Conservation (phyloP, 495 filamentous ascomycete genomes). For the Apodospora peruviana region DNA sequence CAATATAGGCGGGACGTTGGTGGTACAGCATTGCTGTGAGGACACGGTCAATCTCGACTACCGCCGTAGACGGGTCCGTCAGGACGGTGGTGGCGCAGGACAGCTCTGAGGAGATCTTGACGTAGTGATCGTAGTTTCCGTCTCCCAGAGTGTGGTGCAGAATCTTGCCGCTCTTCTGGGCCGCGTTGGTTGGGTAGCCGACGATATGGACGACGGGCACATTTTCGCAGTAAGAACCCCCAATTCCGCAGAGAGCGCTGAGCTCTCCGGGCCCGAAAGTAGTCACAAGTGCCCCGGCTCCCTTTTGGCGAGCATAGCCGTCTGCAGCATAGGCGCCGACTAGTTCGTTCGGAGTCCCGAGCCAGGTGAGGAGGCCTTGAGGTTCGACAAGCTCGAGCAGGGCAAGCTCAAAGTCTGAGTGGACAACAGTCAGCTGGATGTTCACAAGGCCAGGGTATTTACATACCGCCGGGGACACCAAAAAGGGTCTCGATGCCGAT, state of each 20-base stretch:
- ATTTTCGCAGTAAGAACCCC: slow-evolving; percentile 57
- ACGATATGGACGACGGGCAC: slow-evolving; percentile 63
- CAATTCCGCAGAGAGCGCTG: slow-evolving; percentile 62
- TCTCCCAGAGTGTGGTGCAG: slow-evolving; percentile 23
- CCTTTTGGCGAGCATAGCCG: slow-evolving; percentile 65
- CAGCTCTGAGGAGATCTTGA: slow-evolving; percentile 34
- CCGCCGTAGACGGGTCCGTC: slow-evolving; percentile 23
- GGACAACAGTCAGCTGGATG: neutral
- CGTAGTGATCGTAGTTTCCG: slow-evolving; percentile 25
- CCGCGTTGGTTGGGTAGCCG: slow-evolving; percentile 49
- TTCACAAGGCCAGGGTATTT: neutral
- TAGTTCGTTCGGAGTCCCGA: slow-evolving; percentile 64
- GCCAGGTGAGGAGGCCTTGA: slow-evolving; percentile 55
- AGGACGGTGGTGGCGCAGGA: slow-evolving; percentile 30
- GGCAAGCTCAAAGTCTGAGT: slow-evolving; percentile 42
- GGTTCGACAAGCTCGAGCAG: slow-evolving; percentile 60
- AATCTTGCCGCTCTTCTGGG: slow-evolving; percentile 47
- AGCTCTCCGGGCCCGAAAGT: slow-evolving; percentile 70
- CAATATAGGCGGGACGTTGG: slow-evolving; percentile 20
- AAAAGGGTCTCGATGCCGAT: slow-evolving; percentile 57
- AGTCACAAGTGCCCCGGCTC: slow-evolving; percentile 58
- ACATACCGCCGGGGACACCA: slow-evolving; percentile 55
- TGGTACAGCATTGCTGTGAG: slow-evolving; percentile 28
- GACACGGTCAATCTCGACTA: slow-evolving; percentile 36
- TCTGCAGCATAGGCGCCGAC: slow-evolving; percentile 60